phyloP scores from a whole-genome alignment of 805 yeast genomes.

The Nakazawaea wyomingensis region DNA sequence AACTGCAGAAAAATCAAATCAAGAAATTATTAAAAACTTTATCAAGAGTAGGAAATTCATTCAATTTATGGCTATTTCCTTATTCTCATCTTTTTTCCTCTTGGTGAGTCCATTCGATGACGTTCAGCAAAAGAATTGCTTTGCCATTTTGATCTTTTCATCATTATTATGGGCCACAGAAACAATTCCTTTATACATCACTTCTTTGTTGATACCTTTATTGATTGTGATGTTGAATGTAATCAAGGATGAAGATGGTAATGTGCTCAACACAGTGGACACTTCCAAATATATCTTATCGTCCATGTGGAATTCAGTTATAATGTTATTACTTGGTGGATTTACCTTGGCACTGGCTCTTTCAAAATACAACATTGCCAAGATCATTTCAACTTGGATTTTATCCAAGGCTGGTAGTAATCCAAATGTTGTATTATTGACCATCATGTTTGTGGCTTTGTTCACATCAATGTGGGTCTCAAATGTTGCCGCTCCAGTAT shows the following conservation, averaged over 20 bases:
- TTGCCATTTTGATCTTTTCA: conserved; percentile 76
- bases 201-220: conserved; percentile 79
- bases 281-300: conserved; percentile 78
- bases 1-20: conserved; percentile 17
- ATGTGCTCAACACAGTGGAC: conserved; percentile 53
- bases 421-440: conserved; percentile 69
- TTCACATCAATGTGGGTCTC: conserved; percentile 93
- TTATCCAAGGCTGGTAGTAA: conserved; percentile 80
- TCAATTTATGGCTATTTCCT: conserved; percentile 42
- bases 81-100: conserved; percentile 44
- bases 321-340: conserved; percentile 87
- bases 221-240: conserved; percentile 71
- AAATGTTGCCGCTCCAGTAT: conserved; percentile 95
- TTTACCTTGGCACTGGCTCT: conserved; percentile 93
- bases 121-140: conserved; percentile 66
- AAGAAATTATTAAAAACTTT: conserved; percentile 15
- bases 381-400: conserved; percentile 75
- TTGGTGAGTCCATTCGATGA: conserved; percentile 55
- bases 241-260: conserved; percentile 47
- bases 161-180: conserved; percentile 96
- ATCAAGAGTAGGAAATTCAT: conserved; percentile 33
- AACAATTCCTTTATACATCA: conserved; percentile 84
- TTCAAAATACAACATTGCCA: conserved; percentile 87
- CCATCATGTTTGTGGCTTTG: conserved; percentile 82
- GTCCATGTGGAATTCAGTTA: conserved; percentile 94